phyloP scores from a whole-genome alignment of 805 yeast species.

The Candida awuae region DNA sequence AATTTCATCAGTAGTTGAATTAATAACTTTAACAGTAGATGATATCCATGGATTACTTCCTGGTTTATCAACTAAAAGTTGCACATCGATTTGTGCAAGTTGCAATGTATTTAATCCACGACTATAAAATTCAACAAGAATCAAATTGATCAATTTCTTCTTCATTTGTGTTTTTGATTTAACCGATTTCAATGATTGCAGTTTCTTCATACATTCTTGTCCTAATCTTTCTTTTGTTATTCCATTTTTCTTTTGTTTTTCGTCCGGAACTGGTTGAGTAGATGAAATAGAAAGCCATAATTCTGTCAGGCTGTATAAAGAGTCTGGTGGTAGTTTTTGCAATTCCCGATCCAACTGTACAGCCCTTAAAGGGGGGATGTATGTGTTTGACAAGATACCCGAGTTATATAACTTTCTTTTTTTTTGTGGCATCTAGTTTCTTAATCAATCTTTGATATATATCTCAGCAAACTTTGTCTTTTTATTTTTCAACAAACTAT shows the following conservation, averaged over 20 bases:
- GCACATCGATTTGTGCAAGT: constrained; percentile 63
- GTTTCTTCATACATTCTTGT: constrained; percentile 8
- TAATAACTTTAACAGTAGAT: constrained; percentile 35
- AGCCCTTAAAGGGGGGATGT: constrained; percentile 26
- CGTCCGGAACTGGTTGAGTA: constrained; percentile 23
- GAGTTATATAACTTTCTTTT: constrained; percentile 6
- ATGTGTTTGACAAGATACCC: constrained; percentile 29
- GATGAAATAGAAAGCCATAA: constrained; percentile 28
- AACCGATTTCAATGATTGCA: constrained; percentile 10
- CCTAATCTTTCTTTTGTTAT: constrained; percentile 16
- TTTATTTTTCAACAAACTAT: background rate
- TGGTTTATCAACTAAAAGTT: constrained; percentile 53
- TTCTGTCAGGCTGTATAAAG: constrained; percentile 26
- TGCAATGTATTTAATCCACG: constrained; percentile 56
- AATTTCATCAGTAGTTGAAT: constrained; percentile 10
- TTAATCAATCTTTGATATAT: background rate
- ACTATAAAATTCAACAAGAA: constrained; percentile 45
- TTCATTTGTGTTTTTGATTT: constrained; percentile 16
- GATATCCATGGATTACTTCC: constrained; percentile 38
- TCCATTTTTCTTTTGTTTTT: constrained; percentile 16
- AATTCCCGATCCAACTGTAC: constrained; percentile 20
- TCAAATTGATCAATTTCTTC: constrained; percentile 33
- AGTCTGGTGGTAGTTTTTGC: constrained; percentile 21
- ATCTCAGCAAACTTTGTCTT: background rate
- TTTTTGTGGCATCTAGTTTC: background rate